Evolutionary conservation across 139 green algal species (phyloP), one percentile per base, ranked within the genome.

Genomic region (Haematococcus sp.): DNA sequence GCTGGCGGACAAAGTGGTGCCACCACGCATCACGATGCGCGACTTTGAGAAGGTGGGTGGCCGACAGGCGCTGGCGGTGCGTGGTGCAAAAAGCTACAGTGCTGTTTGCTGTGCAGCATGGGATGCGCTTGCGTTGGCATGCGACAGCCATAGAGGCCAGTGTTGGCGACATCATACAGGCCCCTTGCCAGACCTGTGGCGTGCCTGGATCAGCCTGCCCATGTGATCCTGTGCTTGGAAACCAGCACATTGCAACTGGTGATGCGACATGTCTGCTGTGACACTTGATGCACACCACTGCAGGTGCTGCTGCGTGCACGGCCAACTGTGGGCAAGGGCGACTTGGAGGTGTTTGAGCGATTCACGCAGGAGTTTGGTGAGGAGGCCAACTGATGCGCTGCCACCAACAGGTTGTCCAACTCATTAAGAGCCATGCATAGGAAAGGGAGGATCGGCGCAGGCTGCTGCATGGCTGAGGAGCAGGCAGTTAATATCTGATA

Each of bases 331-430:
- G 89, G 86, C 68, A 49, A 84, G 20, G 81, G 80, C 11, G 96
- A 99, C 79, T 79, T 99, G 25, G 85, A 86, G 23, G 70, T 92
- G 2, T 95, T 97, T 73, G 88, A 96, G 67, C 82, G 89, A 44
- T 99, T 99, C 78, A 99, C 95, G 0, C 44, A 76, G 25, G 95
- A 99, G 82, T 99, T 98, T 92, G 95, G 95, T 5, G 92, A 98
- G 82, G 95, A 98, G 63, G 92, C 78, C 17, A 76, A 56, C 32
- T 89, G 46, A 73, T 35, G 30, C 51, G n/a, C n/a, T n/a, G n/a
- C n/a, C n/a, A n/a, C n/a, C n/a, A 23, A 55, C 17, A 17, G 15
- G 46, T 23, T 15, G 46, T 55, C 46, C 46, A 23, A 55, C 46
- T 17, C 46, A 55, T 15, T 17, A 55, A 17, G 15, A 15, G 17